Base-by-base conservation (phyloP, 306 rosid species). In the Begonia loranthoides region DNA sequence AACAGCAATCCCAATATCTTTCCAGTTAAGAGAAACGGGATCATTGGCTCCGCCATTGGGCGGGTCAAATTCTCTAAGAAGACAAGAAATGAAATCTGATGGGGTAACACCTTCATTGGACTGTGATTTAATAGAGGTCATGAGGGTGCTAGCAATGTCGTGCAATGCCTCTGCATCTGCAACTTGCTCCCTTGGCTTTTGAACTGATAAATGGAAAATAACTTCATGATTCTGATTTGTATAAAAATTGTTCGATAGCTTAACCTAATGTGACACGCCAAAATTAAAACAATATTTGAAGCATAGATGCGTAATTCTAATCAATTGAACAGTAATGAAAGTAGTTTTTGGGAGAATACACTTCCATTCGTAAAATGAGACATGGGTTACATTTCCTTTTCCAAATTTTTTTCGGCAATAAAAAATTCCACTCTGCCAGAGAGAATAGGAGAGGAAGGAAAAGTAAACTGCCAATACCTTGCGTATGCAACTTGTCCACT, bases 151-250 rank as follows among this genome's bases (percentile, higher is more conserved):
- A 0, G 87, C 77, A 5, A 89, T 57, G 49, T 78, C 93, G 36
- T 84, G 62, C 45, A 84, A 56, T 0, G 93, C 93, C 62, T 84
- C 93, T 0, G 93, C 95, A 58, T 89, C 97, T 5, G 93, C 88
- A 41, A 81, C 87, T 57, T 84, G 93, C 54, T 84, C 95, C 45
- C 95, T 70, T 0, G 97, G 95, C 69, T 75, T 81, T 73, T 71
- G 74, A 38, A 88, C 95, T 86, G 76, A 46, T 60, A 61, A 1
- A 24, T 14, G 6, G 24, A 47, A 46, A 41, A 74, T 80, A 17
- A 38, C 36, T 15, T 3, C 14, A n/a, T 5, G 16, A 21, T 4
- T 10, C 12, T 28, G 6, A 28, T 28, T 3, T 6, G 34, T 28
- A 28, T 28, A 28, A 28, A 28, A 28, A 28, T 28, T 3, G 34